Percentiles rank a stretch among this genome's conserved stretches.
Conservation (phyloP, 345 rosid genomes). For the Eucalyptus caleyi region DNA sequence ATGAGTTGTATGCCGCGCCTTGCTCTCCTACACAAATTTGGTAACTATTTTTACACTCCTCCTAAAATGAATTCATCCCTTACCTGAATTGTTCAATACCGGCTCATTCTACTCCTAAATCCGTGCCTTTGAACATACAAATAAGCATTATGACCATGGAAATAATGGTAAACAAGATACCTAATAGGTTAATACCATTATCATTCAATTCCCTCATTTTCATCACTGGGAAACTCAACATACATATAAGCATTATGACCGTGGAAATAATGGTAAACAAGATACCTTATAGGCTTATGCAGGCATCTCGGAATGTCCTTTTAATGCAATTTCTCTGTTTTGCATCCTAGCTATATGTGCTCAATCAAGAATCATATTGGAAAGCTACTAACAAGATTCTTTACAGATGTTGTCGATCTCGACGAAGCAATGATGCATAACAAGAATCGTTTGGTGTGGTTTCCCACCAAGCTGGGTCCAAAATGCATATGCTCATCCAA, state of each 20-base stretch:
- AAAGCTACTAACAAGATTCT: not conserved
- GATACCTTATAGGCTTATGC: not conserved
- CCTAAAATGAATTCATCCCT: not conserved
- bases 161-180: not conserved
- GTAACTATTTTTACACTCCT: not conserved
- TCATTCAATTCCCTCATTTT: not conserved
- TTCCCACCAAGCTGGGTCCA: not conserved
- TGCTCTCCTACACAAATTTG: not conserved
- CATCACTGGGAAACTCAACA: not conserved
- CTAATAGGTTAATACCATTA: not conserved
- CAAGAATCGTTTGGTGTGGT: not conserved
- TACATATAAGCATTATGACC: not conserved
- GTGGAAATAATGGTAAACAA: not conserved
- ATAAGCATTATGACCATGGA: not conserved
- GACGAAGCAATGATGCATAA: not conserved
- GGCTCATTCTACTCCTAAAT: not conserved
- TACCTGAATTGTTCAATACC: rapidly evolving
- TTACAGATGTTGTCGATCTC: not conserved
- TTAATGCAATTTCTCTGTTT: not conserved
- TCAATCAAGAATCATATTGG: not conserved
- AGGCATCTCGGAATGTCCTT: not conserved
- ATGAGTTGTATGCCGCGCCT: rapidly evolving
- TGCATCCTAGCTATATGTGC: not conserved
- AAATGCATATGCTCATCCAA: not conserved
- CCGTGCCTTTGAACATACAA: not conserved